Conservation (phyloP, 306 rosid genomes). For the Castanea mollissima region DNA sequence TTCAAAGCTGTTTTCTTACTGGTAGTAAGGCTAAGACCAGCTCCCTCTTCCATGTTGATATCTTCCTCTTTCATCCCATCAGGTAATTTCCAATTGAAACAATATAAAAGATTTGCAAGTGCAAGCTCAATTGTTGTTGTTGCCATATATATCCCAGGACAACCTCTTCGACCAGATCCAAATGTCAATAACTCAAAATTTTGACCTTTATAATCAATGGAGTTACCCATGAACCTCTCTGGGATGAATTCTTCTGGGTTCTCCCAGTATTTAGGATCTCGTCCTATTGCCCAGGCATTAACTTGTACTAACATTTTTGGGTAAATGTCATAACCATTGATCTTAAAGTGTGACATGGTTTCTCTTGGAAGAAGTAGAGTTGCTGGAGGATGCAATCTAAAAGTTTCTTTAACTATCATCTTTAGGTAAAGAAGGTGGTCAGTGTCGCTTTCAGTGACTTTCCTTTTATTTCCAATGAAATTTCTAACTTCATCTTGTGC, state of each 20-base stretch:
- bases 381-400: conserved; percentile 46
- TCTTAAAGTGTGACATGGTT: conserved; percentile 14
- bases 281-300: conserved; percentile 39
- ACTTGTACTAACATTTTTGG: conserved; percentile 26
- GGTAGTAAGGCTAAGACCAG: conserved; percentile 19
- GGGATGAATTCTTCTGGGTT: conserved; percentile 46
- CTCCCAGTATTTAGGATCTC: conserved; percentile 37
- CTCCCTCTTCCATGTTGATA: conserved; percentile 43
- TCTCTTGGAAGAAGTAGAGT: conserved; percentile 43
- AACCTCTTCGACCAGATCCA: conserved; percentile 46
- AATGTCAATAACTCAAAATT: conserved; percentile 44
- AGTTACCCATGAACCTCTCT: conserved; percentile 39
- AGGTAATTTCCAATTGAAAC: conserved; percentile 45
- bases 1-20: conserved; percentile 31
- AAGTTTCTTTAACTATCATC: conserved; percentile 38
- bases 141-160: conserved; percentile 38
- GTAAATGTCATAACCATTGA: conserved; percentile 26
- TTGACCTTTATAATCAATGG: conserved; percentile 38
- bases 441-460: conserved; percentile 28
- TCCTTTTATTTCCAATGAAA: neutral
- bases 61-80: conserved; percentile 37
- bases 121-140: conserved; percentile 19
- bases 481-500: conserved; percentile 32
- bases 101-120: conserved; percentile 44
- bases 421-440: conserved; percentile 30